These are phyloP conservation scores for Cairneyella variabilis DNA, from an alignment of 495 filamentous ascomycete species.

Conservation along the genomic window DNA sequence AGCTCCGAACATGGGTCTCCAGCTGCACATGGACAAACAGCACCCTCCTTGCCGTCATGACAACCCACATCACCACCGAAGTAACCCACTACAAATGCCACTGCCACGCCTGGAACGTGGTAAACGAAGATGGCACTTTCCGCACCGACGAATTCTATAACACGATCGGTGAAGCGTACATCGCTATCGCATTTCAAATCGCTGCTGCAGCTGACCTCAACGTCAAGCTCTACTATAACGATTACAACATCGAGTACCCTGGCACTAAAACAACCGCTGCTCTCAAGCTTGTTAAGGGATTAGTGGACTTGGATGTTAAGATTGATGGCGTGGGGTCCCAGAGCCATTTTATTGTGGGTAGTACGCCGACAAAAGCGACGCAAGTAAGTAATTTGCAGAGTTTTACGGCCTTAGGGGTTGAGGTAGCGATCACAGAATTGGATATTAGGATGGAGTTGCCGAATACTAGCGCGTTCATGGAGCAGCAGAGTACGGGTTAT, in stretches of 20 bases:
- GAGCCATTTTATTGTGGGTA: neutral
- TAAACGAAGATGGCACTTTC: conserved; percentile 67
- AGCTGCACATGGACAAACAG: conserved; percentile 49
- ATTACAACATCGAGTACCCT: conserved; percentile 50
- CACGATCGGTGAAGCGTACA: conserved; percentile 51
- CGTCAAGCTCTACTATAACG: conserved; percentile 64
- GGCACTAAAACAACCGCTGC: conserved; percentile 8
- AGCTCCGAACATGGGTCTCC: conserved; percentile 56
- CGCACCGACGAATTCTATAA: conserved; percentile 54
- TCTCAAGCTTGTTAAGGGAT: too few relatives aligned
- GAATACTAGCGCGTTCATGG: too few relatives aligned
- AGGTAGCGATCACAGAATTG: too few relatives aligned
- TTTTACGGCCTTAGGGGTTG: too few relatives aligned
- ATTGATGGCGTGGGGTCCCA: neutral
- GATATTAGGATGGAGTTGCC: too few relatives aligned
- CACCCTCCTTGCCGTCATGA: conserved; percentile 47
- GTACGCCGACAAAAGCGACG: neutral
- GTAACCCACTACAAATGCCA: conserved; percentile 58
- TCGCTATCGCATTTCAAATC: conserved; percentile 58
- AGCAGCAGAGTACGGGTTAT: too few relatives aligned
- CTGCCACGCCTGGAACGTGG: conserved; percentile 60
- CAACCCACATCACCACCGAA: conserved; percentile 56
- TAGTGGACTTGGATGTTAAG: too few relatives aligned
- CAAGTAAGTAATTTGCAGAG: neutral
- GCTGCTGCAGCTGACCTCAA: conserved; percentile 54